Conservation (phyloP, 1,139 yeast species). For the Yamadazyma epiphylla region DNA sequence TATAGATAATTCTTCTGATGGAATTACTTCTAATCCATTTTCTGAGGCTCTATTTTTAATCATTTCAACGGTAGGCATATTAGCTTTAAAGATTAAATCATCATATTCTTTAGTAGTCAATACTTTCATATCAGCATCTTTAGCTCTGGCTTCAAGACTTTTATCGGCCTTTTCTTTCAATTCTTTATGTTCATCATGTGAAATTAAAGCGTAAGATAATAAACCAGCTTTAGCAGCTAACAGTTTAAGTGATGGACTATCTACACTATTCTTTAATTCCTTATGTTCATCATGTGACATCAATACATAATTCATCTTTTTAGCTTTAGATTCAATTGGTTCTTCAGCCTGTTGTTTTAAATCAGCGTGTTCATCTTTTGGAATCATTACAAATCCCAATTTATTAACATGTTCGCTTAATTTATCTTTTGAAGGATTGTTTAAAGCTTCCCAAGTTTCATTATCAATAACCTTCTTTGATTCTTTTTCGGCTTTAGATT, state of each 20-base stretch:
- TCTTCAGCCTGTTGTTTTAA: constrained; percentile 8
- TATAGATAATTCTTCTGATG: constrained; percentile 21
- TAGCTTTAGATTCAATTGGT: constrained; percentile 11
- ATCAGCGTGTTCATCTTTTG: constrained; percentile 12
- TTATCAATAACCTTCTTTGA: constrained; percentile 15
- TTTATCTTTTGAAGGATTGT: constrained; percentile 17
- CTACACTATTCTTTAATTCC: constrained; percentile 15
- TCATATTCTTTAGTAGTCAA: constrained; percentile 25
- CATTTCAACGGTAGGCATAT: constrained; percentile 34
- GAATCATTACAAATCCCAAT: constrained; percentile 16
- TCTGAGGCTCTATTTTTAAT: constrained; percentile 23
- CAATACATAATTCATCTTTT: constrained; percentile 14
- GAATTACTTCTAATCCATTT: constrained; percentile 26
- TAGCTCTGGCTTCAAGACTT: constrained; percentile 21
- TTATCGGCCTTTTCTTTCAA: constrained; percentile 10
- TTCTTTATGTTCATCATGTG: constrained; percentile 9
- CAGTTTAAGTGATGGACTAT: constrained; percentile 22
- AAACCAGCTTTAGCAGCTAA: constrained; percentile 22
- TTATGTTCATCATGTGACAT: constrained; percentile 15
- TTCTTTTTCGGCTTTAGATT: constrained; percentile 16
- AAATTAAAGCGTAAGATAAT: constrained; percentile 4
- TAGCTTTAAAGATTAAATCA: constrained; percentile 28
- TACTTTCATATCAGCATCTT: constrained; percentile 21
- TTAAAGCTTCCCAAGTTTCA: constrained; percentile 14
- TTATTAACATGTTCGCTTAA: constrained; percentile 15